These are phyloP conservation scores for Pyrenophora graminea DNA, from an alignment of 2,329 filamentous ascomycete genomes.

Conservation along the genomic window DNA sequence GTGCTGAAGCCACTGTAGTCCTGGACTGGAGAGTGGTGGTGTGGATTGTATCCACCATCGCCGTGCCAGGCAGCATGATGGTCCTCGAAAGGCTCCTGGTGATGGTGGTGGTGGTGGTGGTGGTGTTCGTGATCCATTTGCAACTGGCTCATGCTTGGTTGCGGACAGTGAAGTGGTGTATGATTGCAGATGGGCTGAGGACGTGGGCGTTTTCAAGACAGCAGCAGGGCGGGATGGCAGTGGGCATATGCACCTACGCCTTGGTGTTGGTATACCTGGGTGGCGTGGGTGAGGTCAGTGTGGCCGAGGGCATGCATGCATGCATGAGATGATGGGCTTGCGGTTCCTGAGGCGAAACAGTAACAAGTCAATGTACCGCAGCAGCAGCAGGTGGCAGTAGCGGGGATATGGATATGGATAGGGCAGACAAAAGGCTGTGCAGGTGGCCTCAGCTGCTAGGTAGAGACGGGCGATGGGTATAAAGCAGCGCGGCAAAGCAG, in stretches of 20 bases:
- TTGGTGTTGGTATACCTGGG: slow-evolving; percentile 35
- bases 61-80: slow-evolving; percentile 40
- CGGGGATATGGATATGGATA: slow-evolving; percentile 14
- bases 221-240: slow-evolving; percentile 22
- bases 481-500: slow-evolving; percentile 29
- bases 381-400: slow-evolving; percentile 25
- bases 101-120: slow-evolving; percentile 30
- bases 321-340: slow-evolving; percentile 42
- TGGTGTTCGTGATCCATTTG: slow-evolving; percentile 50
- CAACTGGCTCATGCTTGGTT: slow-evolving; percentile 47
- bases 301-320: slow-evolving; percentile 47
- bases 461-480: slow-evolving; percentile 2
- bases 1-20: slow-evolving; percentile 47
- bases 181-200: slow-evolving; percentile 15
- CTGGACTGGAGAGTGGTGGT: slow-evolving; percentile 48
- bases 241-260: slow-evolving; percentile 42
- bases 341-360: slow-evolving; percentile 44
- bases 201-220: slow-evolving; percentile 31
- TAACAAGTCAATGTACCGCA: slow-evolving; percentile 29
- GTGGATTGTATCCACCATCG: slow-evolving; percentile 34
- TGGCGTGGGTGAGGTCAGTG: slow-evolving; percentile 38
- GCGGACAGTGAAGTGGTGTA: slow-evolving; percentile 20
- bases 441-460: slow-evolving; percentile 13
- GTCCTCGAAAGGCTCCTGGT: slow-evolving; percentile 44
- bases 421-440: slow-evolving; percentile 37